Evolutionary conservation across 495 filamentous ascomycete genomes (phyloP).

Genomic region (Penicillium malachiteum): DNA sequence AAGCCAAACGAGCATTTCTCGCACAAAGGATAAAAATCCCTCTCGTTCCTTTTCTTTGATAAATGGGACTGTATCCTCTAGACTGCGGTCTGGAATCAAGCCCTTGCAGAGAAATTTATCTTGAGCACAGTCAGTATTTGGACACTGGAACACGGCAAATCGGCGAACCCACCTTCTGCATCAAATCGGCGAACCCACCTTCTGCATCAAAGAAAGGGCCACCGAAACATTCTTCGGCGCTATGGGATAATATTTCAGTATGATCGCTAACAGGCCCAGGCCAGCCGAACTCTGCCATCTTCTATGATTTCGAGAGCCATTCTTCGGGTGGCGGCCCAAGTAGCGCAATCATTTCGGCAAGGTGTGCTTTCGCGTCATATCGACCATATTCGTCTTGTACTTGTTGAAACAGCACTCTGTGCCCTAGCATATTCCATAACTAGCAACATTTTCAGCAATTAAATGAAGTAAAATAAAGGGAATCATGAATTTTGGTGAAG

Average conservation of each 20-base stretch:
- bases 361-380: conserved; percentile 30
- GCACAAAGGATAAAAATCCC: conserved; percentile 10
- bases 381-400: conserved; percentile 1
- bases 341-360: conserved; percentile 37
- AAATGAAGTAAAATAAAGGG: neutral
- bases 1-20: conserved; percentile 18
- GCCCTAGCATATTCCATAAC: conserved; percentile 45
- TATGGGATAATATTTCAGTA: conserved; percentile 1
- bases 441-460: conserved; percentile 8
- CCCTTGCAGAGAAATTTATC: conserved; percentile 2
- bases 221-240: conserved; percentile 5
- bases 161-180: conserved; percentile 6
- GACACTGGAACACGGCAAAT: too few relatives aligned
- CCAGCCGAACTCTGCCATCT: conserved; percentile 10
- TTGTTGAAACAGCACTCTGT: conserved; percentile 34
- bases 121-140: conserved; percentile 1
- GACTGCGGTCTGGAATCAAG: conserved; percentile 2
- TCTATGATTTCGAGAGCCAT: conserved; percentile 25
- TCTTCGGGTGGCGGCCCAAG: conserved; percentile 37
- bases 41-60: conserved; percentile 7
- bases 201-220: conserved; percentile 16
- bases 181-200: conserved; percentile 1
- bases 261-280: neutral
- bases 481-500: neutral
- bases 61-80: conserved; percentile 7